Base-by-base conservation (phyloP, 2,329 filamentous ascomycete genomes). In the Fusarium euwallaceae region DNA sequence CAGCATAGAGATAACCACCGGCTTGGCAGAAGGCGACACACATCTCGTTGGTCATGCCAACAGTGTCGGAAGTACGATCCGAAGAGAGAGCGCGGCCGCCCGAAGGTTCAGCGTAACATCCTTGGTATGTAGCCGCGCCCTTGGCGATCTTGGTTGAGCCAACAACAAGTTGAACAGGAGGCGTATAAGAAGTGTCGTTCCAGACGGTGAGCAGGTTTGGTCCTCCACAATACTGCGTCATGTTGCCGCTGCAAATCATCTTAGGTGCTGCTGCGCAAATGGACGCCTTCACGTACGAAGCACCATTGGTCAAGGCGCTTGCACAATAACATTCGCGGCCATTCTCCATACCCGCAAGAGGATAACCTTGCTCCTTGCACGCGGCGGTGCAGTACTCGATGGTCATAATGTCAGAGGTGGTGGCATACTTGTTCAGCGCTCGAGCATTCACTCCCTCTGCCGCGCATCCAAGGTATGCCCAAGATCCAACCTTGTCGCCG, bases 1-100 rank as follows among this genome's bases (percentile, higher is more conserved):
- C 83, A 17, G 83, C 83, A 71, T 80, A 84, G 6, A 70, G 68
- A 68, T 79, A 84, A 0, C 74, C 78, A 4, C 71, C 75, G 0
- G 37, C 70, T 5, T 76, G 73, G 17, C 83, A 84, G 66, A 78
- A 79, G 1, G 66, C 68, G 14, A 82, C 79, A 12, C 80, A 81
- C 51, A 70, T 66, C 60, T 79, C 74, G 29, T 80, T 77, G 11
- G 78, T 80, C 78, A 81, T 81, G 7, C 64, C 66, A 4, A 62
- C 48, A 4, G 48, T 24, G 5, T 71, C 68, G 1, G 61, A 56
- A 1, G 60, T 74, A 12, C 75, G 36, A 45, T 77, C 75, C 0
- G 67, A 63, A 1, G 76, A 64, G 39, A 77, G 76, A 1, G 75
- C 71, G 11, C 76, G 60, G 1, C 75, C 76, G 53, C 29, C 51